Base-by-base conservation (phyloP, 2,329 filamentous ascomycete genomes). In the Pseudonectria foliicola region DNA sequence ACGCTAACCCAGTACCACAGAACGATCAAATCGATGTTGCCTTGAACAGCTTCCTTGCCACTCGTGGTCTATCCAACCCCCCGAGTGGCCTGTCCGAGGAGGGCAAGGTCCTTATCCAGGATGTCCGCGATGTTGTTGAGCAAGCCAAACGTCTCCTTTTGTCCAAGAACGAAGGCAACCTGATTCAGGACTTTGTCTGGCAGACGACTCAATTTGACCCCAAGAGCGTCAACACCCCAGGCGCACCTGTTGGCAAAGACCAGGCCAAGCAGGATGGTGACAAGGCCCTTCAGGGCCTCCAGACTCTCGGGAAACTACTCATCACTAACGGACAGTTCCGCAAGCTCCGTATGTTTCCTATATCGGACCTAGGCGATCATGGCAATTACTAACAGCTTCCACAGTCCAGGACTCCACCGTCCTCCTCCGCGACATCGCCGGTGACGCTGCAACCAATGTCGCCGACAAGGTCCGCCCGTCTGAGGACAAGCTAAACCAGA, bases 101-200 rank as follows among this genome's bases (percentile, higher is more conserved):
- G 49, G 92, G 92, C 39, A 80, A 80, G 56, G 62, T 66, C n/a
- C 75, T 98, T 3, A 77, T 95, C 4, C 66, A 68, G 27, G 90
- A 96, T 49, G 65, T 92, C 37, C 79, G 77, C 41, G 71, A 85
- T 35, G 86, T 95, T 33, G 80, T 98, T 29, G 77, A 83, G 52
- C 77, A 92, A 59, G 83, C 90, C 39, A 93, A 95, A 69, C 65
- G 80, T 38, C 73, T 98, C 10, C 67, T 96, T 7, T 70, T 98
- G 16, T 84, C 82, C 65, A 98, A 96, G 75, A 98, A 98, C 57
- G 77, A 95, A 40, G 92, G 89, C 56, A 88, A 98, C 54, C 66
- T 96, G 38, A 68, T 98, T 13, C 92, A 98, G 57, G 89, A 98
- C 54, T 96, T 98, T 63, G 86, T 96, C 63, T 98, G 85, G 83